Evolutionary conservation across 768 basidiomycete genomes (phyloP).

Genomic region (Coprinopsis strossmayeri): DNA sequence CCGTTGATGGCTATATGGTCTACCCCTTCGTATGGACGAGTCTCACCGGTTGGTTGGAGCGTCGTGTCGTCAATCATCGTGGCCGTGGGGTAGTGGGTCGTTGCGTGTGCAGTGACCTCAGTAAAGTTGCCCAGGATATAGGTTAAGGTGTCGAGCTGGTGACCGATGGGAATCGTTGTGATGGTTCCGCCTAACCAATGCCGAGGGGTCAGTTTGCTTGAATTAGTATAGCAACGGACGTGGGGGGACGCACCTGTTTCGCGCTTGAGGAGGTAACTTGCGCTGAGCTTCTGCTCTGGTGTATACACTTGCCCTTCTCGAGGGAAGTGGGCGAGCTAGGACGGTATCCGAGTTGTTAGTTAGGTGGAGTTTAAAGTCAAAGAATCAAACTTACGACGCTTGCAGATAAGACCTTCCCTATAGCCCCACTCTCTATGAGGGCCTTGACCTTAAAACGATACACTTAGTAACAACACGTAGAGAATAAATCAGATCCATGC

Average conservation of each 20-base stretch:
- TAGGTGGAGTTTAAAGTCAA: too few relatives aligned
- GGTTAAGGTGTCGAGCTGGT: constrained; percentile 10
- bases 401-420: neutral
- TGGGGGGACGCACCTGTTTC: neutral
- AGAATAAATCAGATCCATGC: neutral
- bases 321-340: neutral
- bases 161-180: neutral
- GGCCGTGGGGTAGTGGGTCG: constrained; percentile 4
- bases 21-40: neutral
- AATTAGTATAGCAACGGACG: too few relatives aligned
- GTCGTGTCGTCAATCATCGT: neutral
- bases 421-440: neutral
- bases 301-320: neutral
- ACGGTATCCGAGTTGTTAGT: too few relatives aligned
- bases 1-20: constrained; percentile 9
- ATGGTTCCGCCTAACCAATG: neutral
- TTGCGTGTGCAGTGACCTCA: constrained; percentile 2
- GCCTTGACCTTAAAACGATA: neutral
- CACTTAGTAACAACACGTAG: neutral
- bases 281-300: neutral
- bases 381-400: neutral
- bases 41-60: constrained; percentile 2
- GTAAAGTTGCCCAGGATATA: constrained; percentile 10
- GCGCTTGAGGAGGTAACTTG: neutral
- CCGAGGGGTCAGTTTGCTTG: neutral